Conservation (phyloP, 2,329 filamentous ascomycete species). For the Cordyceps cicadae region DNA sequence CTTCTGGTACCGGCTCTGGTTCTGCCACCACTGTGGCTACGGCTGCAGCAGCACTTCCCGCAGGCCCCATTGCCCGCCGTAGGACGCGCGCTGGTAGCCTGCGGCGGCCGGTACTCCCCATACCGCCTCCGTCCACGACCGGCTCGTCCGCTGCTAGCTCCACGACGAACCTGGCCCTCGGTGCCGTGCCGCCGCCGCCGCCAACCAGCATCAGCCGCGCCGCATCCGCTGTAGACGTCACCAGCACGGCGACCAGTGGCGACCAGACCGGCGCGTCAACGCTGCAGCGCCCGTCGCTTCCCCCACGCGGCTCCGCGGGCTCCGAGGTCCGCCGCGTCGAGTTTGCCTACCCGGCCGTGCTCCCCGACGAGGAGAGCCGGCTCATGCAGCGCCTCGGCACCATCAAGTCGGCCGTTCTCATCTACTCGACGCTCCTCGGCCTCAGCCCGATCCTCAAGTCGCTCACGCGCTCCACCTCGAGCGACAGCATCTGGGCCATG, state of each 20-base stretch:
- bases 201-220: background rate
- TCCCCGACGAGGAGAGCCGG: constrained; percentile 30
- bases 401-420: constrained; percentile 83
- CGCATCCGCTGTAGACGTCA: background rate
- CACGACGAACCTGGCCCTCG: constrained; percentile 32
- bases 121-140: constrained; percentile 17
- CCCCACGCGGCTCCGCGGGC: background rate
- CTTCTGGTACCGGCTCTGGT: background rate
- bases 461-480: constrained; percentile 84
- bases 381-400: constrained; percentile 59
- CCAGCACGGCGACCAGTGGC: background rate
- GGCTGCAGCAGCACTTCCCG: background rate
- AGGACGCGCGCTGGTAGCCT: constrained; percentile 30
- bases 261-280: background rate
- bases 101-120: constrained; percentile 21
- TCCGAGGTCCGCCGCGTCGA: background rate
- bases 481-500: constrained; percentile 95
- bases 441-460: constrained; percentile 94
- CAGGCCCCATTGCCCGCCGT: constrained; percentile 19
- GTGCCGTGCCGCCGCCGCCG: background rate
- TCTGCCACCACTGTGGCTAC: background rate
- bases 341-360: constrained; percentile 16
- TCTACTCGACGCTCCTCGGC: constrained; percentile 86
- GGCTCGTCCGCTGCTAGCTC: constrained; percentile 37
- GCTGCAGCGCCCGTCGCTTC: background rate